Evolutionary conservation across 2,329 filamentous ascomycete species (phyloP).

Genomic region (Clarireedia paspali): DNA sequence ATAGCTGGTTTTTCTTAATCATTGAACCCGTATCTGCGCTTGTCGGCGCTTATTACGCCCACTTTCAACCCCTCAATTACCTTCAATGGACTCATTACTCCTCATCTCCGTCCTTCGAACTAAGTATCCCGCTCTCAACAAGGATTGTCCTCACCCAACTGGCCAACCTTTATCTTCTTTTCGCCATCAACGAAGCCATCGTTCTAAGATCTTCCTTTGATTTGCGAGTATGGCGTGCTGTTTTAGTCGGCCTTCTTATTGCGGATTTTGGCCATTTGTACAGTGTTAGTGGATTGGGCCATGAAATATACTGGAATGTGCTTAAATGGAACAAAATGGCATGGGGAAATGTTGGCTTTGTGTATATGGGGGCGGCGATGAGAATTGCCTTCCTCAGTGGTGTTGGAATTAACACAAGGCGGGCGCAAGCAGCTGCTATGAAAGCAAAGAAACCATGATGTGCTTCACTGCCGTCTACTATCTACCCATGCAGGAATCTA

Average conservation of each 20-base stretch:
- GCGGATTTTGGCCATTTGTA: slow-evolving; percentile 74
- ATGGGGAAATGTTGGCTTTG: slow-evolving; percentile 62
- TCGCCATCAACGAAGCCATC: slow-evolving; percentile 69
- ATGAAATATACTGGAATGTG: slow-evolving; percentile 49
- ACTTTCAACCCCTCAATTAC: slow-evolving; percentile 46
- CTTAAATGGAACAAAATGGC: slow-evolving; percentile 59
- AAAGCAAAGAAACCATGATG: too few species aligned
- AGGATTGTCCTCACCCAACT: slow-evolving; percentile 66
- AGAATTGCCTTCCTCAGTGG: slow-evolving; percentile 51
- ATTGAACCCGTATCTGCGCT: slow-evolving; percentile 55
- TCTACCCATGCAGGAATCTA: too few species aligned
- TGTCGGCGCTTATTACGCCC: slow-evolving; percentile 45
- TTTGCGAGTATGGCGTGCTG: slow-evolving; percentile 59
- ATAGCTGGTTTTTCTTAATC: slow-evolving; percentile 67
- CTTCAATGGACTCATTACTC: slow-evolving; percentile 52
- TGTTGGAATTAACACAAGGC: not conserved
- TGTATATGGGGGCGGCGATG: slow-evolving; percentile 57
- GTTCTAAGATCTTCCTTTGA: slow-evolving; percentile 64
- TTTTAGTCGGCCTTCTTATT: slow-evolving; percentile 60
- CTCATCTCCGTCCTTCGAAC: slow-evolving; percentile 17
- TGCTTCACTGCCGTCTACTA: too few species aligned
- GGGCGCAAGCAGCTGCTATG: not conserved
- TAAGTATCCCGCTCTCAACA: slow-evolving; percentile 46
- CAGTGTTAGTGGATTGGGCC: slow-evolving; percentile 52
- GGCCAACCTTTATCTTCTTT: slow-evolving; percentile 70